Conservation (phyloP, 148 eudicot species). For the Pharnaceum exiguum region DNA sequence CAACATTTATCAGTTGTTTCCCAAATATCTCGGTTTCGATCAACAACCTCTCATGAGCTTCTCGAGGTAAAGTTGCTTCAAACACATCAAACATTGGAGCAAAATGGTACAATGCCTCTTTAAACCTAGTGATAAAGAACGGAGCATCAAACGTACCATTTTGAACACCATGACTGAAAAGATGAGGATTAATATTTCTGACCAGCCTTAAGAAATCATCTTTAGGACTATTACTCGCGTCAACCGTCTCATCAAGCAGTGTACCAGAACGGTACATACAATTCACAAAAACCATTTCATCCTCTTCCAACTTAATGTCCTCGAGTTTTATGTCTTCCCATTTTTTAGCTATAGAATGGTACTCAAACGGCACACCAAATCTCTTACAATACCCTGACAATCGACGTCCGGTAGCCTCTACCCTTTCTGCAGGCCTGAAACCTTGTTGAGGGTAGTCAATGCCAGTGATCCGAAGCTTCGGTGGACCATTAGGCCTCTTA, state of each 20-base stretch:
- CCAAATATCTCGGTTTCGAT: slow-evolving; percentile 42
- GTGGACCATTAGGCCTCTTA: slow-evolving; percentile 25
- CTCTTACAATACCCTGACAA: slow-evolving; percentile 35
- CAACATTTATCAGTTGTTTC: slow-evolving; percentile 30
- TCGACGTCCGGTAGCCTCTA: slow-evolving; percentile 38
- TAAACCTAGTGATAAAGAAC: slow-evolving; percentile 46
- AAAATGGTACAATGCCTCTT: slow-evolving; percentile 39
- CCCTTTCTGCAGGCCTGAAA: slow-evolving; percentile 33
- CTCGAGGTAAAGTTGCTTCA: slow-evolving; percentile 32
- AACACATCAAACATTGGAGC: slow-evolving; percentile 34
- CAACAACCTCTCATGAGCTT: slow-evolving; percentile 31
- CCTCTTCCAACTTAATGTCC: slow-evolving; percentile 24
- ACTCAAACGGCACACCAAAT: slow-evolving; percentile 38
- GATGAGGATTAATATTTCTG: slow-evolving; percentile 33
- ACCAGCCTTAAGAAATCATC: slow-evolving; percentile 41
- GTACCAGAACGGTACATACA: slow-evolving; percentile 32
- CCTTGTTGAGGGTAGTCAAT: slow-evolving; percentile 44
- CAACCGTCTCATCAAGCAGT: slow-evolving; percentile 37
- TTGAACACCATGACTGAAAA: slow-evolving; percentile 39
- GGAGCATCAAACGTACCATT: slow-evolving; percentile 54
- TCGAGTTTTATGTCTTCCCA: slow-evolving; percentile 33
- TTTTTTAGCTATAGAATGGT: slow-evolving; percentile 28
- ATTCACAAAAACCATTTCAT: slow-evolving; percentile 43
- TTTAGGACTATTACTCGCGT: slow-evolving; percentile 30
- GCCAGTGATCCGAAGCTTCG: slow-evolving; percentile 39